Percentiles rank a stretch among this genome's conserved stretches.
Evolutionary conservation across 1,139 yeast species (phyloP).

Genomic region (Scheffersomyces insectosa): DNA sequence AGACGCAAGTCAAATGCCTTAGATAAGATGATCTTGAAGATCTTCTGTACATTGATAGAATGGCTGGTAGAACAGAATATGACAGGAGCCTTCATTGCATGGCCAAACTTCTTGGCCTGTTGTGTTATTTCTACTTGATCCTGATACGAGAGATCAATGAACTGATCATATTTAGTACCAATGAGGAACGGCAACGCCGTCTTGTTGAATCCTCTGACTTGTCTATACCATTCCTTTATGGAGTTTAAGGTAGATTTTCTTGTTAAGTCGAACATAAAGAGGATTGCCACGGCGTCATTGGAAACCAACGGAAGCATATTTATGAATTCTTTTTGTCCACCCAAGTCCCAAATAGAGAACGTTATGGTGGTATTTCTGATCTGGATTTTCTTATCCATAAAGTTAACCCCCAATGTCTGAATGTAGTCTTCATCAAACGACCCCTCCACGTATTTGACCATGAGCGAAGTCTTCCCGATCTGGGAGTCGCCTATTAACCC

Average conservation of each 20-base stretch:
- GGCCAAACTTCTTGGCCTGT: constrained; percentile 84
- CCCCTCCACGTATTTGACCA: constrained; percentile 97
- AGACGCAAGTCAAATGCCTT: constrained; percentile 89
- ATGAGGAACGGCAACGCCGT: constrained; percentile 90
- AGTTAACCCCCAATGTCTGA: constrained; percentile 93
- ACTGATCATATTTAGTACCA: constrained; percentile 92
- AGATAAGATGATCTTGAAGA: constrained; percentile 86
- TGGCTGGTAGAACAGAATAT: constrained; percentile 92
- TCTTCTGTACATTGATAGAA: constrained; percentile 91
- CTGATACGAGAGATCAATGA: constrained; percentile 73
- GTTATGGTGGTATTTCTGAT: constrained; percentile 88
- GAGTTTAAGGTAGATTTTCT: constrained; percentile 84
- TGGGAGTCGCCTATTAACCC: constrained; percentile 97
- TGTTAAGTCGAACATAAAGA: constrained; percentile 91
- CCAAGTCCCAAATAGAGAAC: constrained; percentile 94
- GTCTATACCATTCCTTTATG: constrained; percentile 93
- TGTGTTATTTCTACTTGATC: constrained; percentile 86
- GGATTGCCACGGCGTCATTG: constrained; percentile 89
- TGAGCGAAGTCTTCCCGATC: constrained; percentile 95
- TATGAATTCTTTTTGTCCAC: constrained; percentile 94
- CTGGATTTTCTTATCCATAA: constrained; percentile 87
- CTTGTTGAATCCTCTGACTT: constrained; percentile 86
- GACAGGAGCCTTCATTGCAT: constrained; percentile 88
- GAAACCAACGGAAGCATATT: constrained; percentile 95
- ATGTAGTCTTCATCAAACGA: constrained; percentile 90